Percentiles rank a stretch among this genome's conserved stretches.
Evolutionary conservation across 2,329 filamentous ascomycete species (phyloP).

Genomic region (Aspergillus neoniger): DNA sequence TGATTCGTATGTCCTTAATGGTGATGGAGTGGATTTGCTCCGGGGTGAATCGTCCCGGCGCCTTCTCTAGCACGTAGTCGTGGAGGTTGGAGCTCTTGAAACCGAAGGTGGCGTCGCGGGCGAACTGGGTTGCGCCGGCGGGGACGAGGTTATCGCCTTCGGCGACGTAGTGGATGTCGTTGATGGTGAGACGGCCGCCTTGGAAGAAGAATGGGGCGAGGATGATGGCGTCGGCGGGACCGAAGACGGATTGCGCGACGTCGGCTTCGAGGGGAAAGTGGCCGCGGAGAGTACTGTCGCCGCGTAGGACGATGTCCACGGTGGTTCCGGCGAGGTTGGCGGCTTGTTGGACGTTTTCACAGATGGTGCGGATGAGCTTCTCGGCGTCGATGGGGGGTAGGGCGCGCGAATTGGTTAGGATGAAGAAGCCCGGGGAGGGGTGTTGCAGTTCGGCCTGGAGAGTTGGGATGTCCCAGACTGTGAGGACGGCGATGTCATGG

Average conservation of each 20-base stretch:
- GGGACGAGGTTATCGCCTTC: constrained; percentile 54
- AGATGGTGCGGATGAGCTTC: constrained; percentile 54
- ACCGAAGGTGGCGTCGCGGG: constrained; percentile 60
- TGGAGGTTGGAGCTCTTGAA: constrained; percentile 56
- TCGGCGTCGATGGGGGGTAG: constrained; percentile 53
- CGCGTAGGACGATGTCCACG: constrained; percentile 59
- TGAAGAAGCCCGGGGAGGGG: constrained; percentile 57
- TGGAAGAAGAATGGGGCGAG: constrained; percentile 62
- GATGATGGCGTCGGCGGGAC: constrained; percentile 55
- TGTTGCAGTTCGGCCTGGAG: constrained; percentile 49
- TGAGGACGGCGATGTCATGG: constrained; percentile 58
- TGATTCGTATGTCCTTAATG: constrained; percentile 51
- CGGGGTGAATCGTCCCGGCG: constrained; percentile 42
- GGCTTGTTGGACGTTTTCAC: constrained; percentile 51
- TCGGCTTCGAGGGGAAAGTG: constrained; percentile 61
- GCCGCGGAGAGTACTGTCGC: constrained; percentile 59
- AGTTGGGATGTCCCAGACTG: constrained; percentile 53
- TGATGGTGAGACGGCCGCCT: constrained; percentile 59
- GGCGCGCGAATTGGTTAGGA: constrained; percentile 62
- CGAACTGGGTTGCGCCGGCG: constrained; percentile 57
- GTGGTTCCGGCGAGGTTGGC: constrained; percentile 40
- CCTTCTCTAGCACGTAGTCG: constrained; percentile 59
- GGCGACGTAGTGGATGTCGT: constrained; percentile 61
- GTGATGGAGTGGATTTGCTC: constrained; percentile 49
- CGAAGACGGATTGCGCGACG: constrained; percentile 53